phyloP scores from a whole-genome alignment of 2,329 filamentous ascomycete species.

The Ceratocystis cacaofunesta region DNA sequence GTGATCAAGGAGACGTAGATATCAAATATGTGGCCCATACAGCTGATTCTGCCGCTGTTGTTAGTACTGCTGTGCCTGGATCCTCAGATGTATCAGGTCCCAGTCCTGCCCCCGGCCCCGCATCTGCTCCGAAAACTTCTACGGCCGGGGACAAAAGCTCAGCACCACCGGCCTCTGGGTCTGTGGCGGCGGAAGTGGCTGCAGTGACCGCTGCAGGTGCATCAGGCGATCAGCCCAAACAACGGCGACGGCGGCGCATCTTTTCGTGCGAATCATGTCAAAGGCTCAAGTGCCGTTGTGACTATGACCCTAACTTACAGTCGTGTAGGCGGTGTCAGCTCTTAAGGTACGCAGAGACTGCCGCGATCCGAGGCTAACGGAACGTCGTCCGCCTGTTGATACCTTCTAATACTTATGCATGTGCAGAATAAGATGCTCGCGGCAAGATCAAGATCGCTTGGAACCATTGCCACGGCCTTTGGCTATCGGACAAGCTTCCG shows the following conservation, averaged over 20 bases:
- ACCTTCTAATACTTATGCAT: background rate
- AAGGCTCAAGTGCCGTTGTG: slow-evolving; percentile 14
- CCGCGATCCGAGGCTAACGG: background rate
- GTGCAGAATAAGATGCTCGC: slow-evolving; percentile 14
- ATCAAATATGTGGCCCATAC: background rate
- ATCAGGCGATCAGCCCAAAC: slow-evolving; percentile 10
- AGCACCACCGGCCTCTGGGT: slow-evolving; percentile 2
- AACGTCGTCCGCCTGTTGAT: background rate
- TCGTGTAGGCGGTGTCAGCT: slow-evolving; percentile 15
- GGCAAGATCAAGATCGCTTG: slow-evolving; percentile 15
- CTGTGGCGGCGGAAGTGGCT: slow-evolving; percentile 12
- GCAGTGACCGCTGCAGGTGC: slow-evolving; percentile 5
- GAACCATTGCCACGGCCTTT: slow-evolving; percentile 12
- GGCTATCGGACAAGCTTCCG: background rate
- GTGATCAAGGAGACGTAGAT: background rate
- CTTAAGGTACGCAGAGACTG: slow-evolving; percentile 2
- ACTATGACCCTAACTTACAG: slow-evolving; percentile 14
- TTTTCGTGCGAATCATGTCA: slow-evolving; percentile 16
- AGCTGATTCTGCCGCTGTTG: background rate
- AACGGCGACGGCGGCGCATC: slow-evolving; percentile 11
- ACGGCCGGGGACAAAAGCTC: background rate
- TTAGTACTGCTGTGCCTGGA: background rate
- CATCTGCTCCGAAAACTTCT: background rate
- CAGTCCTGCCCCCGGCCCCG: background rate
- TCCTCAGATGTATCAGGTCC: background rate